Base-by-base conservation (phyloP, 768 basidiomycete genomes). In the Sistotremastrum niveocremeum region DNA sequence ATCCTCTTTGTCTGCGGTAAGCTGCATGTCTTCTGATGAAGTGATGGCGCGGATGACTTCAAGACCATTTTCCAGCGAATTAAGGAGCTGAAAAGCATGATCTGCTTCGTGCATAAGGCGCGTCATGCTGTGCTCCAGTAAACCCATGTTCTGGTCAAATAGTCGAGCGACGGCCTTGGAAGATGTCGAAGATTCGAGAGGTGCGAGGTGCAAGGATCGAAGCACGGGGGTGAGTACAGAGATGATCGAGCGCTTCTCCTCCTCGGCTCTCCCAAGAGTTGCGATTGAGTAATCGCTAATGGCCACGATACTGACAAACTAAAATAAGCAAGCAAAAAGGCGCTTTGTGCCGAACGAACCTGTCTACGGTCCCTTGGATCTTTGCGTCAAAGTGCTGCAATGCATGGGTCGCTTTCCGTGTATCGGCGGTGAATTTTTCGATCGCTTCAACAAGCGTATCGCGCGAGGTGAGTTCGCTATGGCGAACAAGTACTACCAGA, bases 311-410 rank as follows among this genome's bases (percentile, higher is more conserved):
- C 82, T 86, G 46, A 28, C 12, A 31, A 33, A 9, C 10, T n/a
- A 12, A 42, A 41, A 9, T 39, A 45, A 9, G 31, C 38, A 5
- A 46, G 10, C 7, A n/a, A n/a, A n/a, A n/a, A n/a, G n/a, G n/a
- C n/a, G n/a, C n/a, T n/a, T n/a, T n/a, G n/a, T n/a, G 6, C 46
- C 31, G 40, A 37, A 61, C 77, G 56, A 46, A 84, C 84, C 64
- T 76, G 50, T 88, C 85, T 2, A 87, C 79, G 0, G 82, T 74
- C 34, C 83, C 81, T 34, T 74, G 71, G n/a, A 86, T 72, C 54
- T 71, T 81, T 3, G 84, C 65, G 34, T 72, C 71, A 37, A 88
- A 64, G 54, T 63, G 77, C 53, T 77, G 76, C 46, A 88, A 57
- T 32, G 75, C 73, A 33, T 72, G 63, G 3, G 76, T 75, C 1